phyloP scores from a whole-genome alignment of 805 yeast genomes.

The Tetrapisispora nanseiensis region DNA sequence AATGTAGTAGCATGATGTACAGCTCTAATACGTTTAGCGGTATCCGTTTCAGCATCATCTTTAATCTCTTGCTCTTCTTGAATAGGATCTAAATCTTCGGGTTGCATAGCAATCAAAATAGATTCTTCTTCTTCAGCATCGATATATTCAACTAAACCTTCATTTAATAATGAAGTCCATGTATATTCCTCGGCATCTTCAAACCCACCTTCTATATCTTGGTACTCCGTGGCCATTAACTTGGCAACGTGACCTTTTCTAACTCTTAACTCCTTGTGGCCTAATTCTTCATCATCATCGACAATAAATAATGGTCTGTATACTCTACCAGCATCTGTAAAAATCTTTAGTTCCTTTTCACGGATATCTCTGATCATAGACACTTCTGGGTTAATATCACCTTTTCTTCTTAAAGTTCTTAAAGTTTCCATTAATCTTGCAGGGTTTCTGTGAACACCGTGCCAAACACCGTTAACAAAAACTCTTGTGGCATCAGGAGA shows the following conservation, averaged over 20 bases:
- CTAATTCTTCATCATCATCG: constrained; percentile 68
- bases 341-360: constrained; percentile 90
- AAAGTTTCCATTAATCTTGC: constrained; percentile 84
- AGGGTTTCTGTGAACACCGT: constrained; percentile 96
- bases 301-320: constrained; percentile 94
- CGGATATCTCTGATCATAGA: constrained; percentile 94
- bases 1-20: constrained; percentile 66
- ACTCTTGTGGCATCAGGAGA: constrained; percentile 87
- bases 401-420: constrained; percentile 84
- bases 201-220: constrained; percentile 41
- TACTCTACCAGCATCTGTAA: constrained; percentile 98
- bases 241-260: constrained; percentile 76
- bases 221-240: constrained; percentile 54
- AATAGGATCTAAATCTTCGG: constrained; percentile 77
- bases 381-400: constrained; percentile 93
- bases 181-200: constrained; percentile 54
- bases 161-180: constrained; percentile 74
- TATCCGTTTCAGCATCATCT: constrained; percentile 34
- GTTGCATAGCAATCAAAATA: constrained; percentile 96
- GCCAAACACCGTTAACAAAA: constrained; percentile 98
- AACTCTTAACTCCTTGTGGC: constrained; percentile 58
- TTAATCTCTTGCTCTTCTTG: constrained; percentile 40
- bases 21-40: constrained; percentile 78
- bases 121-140: constrained; percentile 99
- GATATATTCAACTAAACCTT: constrained; percentile 89